These are phyloP conservation scores for Macrophomina pseudophaseolina DNA, from an alignment of 2,329 filamentous ascomycete species.

Conservation along the genomic window DNA sequence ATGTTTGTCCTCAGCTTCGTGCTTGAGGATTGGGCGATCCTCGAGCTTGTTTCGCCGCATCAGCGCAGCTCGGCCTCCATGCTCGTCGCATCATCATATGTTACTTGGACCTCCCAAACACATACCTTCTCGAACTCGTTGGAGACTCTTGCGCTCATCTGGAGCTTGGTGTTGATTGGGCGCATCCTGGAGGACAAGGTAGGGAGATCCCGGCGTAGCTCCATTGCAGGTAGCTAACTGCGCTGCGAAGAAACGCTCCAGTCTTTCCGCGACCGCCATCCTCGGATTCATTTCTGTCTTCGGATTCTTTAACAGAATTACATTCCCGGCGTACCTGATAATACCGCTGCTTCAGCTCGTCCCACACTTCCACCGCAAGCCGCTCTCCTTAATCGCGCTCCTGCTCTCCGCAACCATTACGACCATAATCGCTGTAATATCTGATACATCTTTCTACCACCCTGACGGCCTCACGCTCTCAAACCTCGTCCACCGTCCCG, in stretches of 20 bases:
- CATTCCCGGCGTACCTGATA: conserved; percentile 90
- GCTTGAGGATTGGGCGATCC: conserved; percentile 94
- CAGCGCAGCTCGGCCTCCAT: conserved; percentile 69
- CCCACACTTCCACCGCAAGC: conserved; percentile 80
- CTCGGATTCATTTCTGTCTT: conserved; percentile 83
- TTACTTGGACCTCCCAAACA: conserved; percentile 98
- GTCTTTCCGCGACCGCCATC: conserved; percentile 74
- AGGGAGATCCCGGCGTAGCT: conserved; percentile 40
- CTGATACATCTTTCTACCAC: conserved; percentile 85
- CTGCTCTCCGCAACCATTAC: conserved; percentile 70
- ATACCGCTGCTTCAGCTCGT: conserved; percentile 83
- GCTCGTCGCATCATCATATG: conserved; percentile 92
- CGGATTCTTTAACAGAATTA: conserved; percentile 95
- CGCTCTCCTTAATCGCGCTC: conserved; percentile 66
- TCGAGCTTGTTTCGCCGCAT: conserved; percentile 82
- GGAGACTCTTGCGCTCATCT: conserved; percentile 89
- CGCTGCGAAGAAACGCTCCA: conserved; percentile 71
- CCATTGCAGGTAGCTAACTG: conserved; percentile 38
- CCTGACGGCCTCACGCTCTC: conserved; percentile 66
- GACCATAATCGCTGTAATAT: conserved; percentile 72
- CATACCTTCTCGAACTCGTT: conserved; percentile 98
- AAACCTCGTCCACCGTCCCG: conserved; percentile 62
- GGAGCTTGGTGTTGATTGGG: conserved; percentile 90
- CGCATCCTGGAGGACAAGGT: conserved; percentile 83
- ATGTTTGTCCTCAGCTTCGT: conserved; percentile 98